Percentiles rank a stretch among this genome's conserved stretches.
phyloP scores from a whole-genome alignment of 768 basidiomycete genomes.

The Lactifluus volemus region DNA sequence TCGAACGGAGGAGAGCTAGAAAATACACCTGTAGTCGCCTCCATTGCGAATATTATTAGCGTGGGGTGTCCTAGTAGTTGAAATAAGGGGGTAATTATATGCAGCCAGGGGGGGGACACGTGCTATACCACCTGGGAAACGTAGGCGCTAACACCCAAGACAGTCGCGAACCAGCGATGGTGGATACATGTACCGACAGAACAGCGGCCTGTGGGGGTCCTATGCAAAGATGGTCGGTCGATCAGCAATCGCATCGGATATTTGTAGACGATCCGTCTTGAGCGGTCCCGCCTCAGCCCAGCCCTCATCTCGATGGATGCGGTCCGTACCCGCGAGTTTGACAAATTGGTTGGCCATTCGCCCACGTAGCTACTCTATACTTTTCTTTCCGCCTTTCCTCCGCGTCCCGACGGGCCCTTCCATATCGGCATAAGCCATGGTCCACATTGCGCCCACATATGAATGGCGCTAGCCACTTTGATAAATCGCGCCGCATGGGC shows the following conservation, averaged over 20 bases:
- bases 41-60: conserved; percentile 1
- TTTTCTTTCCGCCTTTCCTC: too few species aligned
- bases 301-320: not conserved
- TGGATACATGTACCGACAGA: conserved; percentile 16
- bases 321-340: not conserved
- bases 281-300: not conserved
- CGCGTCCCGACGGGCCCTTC: too few species aligned
- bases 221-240: not conserved
- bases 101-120: not conserved
- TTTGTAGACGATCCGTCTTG: not conserved
- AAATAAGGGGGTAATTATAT: not conserved
- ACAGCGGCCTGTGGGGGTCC: not conserved
- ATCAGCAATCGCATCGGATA: not conserved
- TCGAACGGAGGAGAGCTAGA: conserved; percentile 54
- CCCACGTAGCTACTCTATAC: too few species aligned
- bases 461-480: too few species aligned
- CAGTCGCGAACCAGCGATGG: not conserved
- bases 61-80: not conserved
- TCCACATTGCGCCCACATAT: too few species aligned
- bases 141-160: conserved; percentile 9
- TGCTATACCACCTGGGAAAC: not conserved
- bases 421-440: too few species aligned
- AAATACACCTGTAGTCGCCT: not conserved
- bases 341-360: not conserved
- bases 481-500: too few species aligned